Conservation (phyloP, 108 stramenopile species). For the Pseudonitzschia delicatissima region DNA sequence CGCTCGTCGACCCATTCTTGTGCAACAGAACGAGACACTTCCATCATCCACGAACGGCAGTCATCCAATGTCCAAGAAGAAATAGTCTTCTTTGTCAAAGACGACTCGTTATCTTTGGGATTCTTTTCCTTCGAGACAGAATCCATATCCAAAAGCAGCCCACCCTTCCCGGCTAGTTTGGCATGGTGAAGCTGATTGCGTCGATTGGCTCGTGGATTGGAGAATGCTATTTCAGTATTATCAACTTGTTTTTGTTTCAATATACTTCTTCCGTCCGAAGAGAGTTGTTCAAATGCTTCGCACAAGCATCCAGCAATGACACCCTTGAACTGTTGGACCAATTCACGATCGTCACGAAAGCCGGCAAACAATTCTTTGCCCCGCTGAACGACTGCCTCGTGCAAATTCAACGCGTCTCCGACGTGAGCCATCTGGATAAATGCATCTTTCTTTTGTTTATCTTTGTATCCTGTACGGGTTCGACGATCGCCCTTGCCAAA, state of each 20-base stretch:
- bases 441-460: conserved; percentile 81
- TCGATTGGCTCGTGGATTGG: conserved; percentile 55
- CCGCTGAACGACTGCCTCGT: conserved; percentile 81
- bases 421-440: conserved; percentile 77
- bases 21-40: conserved; percentile 75
- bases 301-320: conserved; percentile 81
- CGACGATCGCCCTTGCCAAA: conserved; percentile 86
- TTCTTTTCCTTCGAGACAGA: conserved; percentile 20
- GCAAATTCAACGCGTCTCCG: conserved; percentile 78
- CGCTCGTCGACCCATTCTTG: conserved; percentile 74
- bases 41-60: conserved; percentile 76
- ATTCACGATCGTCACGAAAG: conserved; percentile 89
- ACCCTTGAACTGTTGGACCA: conserved; percentile 67
- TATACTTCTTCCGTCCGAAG: conserved; percentile 56
- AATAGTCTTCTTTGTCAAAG: conserved; percentile 47
- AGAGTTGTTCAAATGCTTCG: conserved; percentile 82
- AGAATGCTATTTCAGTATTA: conserved; percentile 16
- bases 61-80: conserved; percentile 80
- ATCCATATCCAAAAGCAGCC: conserved; percentile 61
- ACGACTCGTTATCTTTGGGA: conserved; percentile 19
- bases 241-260: conserved; percentile 61
- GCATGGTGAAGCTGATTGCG: conserved; percentile 79
- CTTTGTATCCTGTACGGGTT: conserved; percentile 88
- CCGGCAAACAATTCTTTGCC: conserved; percentile 87
- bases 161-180: conserved; percentile 79